Conservation (phyloP, 2,329 filamentous ascomycete species). For the Cylindrodendrum hubeiense region DNA sequence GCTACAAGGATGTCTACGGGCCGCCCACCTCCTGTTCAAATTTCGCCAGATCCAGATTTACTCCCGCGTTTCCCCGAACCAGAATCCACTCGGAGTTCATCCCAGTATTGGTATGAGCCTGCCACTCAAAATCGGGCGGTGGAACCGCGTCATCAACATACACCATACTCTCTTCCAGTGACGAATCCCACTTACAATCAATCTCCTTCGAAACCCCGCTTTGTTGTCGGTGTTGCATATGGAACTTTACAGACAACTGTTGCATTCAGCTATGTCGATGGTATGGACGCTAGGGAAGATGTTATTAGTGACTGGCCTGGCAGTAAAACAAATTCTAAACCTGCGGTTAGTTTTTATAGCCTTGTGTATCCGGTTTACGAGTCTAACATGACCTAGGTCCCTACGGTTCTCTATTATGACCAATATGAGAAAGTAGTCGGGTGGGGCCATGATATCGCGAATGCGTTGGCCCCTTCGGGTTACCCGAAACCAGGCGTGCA, state of each 20-base stretch:
- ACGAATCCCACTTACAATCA: not conserved
- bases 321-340: slow-evolving; percentile 95
- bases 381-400: slow-evolving; percentile 73
- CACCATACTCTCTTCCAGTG: too few species aligned
- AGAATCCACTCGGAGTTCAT: too few species aligned
- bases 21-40: too few species aligned
- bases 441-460: slow-evolving; percentile 98
- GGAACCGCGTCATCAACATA: not conserved
- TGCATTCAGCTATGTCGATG: slow-evolving; percentile 95
- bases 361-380: not conserved
- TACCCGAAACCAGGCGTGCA: slow-evolving; percentile 98
- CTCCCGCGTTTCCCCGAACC: too few species aligned
- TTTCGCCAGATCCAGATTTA: too few species aligned
- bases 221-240: not conserved
- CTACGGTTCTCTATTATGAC: slow-evolving; percentile 99
- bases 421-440: slow-evolving; percentile 99
- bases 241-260: slow-evolving; percentile 59
- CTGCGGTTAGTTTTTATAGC: slow-evolving; percentile 77
- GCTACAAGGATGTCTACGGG: too few species aligned
- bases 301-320: slow-evolving; percentile 99
- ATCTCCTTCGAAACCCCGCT: not conserved
- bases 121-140: not conserved
- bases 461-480: slow-evolving; percentile 93
- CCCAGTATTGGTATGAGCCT: not conserved
- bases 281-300: slow-evolving; percentile 96